phyloP scores from a whole-genome alignment of 768 basidiomycete genomes.

The Naganishia vaughanmartiniae region DNA sequence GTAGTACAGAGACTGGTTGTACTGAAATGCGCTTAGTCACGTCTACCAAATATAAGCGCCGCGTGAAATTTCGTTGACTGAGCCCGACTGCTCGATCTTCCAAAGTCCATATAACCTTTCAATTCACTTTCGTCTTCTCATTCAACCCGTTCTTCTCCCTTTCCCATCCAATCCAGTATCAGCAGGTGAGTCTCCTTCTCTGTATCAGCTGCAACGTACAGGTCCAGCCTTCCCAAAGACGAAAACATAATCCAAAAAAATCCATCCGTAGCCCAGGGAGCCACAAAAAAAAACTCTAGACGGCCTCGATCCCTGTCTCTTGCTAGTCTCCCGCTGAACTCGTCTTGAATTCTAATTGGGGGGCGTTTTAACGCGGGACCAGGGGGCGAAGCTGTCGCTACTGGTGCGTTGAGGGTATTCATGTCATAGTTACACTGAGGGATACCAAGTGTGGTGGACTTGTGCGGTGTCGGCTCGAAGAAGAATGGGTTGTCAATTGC shows the following conservation, averaged over 20 bases:
- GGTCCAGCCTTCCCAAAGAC: conserved; percentile 15
- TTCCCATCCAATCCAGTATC: too few relatives aligned
- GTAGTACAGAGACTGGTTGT: too few relatives aligned
- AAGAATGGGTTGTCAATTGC: background rate
- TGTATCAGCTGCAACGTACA: too few relatives aligned
- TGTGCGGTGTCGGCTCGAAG: background rate
- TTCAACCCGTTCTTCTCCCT: too few relatives aligned
- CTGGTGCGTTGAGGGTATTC: conserved; percentile 26
- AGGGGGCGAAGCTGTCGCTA: conserved; percentile 24
- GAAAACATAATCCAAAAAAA: conserved; percentile 22
- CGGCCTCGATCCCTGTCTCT: conserved; percentile 21
- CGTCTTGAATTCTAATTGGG: conserved; percentile 23
- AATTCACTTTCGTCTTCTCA: too few relatives aligned
- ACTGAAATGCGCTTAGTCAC: too few relatives aligned
- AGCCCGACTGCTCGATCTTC: too few relatives aligned
- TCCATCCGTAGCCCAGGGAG: conserved; percentile 25
- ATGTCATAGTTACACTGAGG: conserved; percentile 34
- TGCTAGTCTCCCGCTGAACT: conserved; percentile 23
- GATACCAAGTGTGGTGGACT: background rate
- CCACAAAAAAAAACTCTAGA: conserved; percentile 23
- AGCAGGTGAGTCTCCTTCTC: too few relatives aligned
- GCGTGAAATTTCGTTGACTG: too few relatives aligned
- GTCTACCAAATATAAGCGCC: too few relatives aligned
- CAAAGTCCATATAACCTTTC: too few relatives aligned
- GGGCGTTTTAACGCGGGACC: conserved; percentile 14